These are phyloP conservation scores for Elaphomyces granulatus DNA, from an alignment of 495 filamentous ascomycete species.

Conservation along the genomic window DNA sequence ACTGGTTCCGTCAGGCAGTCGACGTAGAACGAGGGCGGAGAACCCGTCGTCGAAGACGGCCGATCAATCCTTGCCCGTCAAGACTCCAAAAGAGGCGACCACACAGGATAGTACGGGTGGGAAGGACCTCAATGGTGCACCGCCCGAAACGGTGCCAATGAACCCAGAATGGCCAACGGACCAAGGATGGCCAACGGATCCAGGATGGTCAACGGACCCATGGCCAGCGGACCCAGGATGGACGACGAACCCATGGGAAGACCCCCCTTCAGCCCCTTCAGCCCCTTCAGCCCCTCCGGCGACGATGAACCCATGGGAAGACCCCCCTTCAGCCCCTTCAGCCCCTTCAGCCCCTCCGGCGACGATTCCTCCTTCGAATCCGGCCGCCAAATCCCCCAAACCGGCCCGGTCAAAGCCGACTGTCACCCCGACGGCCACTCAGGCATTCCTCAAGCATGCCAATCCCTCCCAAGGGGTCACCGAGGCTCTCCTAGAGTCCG, in stretches of 20 bases:
- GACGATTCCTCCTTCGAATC: no score
- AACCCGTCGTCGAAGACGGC: conserved; percentile 20
- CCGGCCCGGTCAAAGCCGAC: conserved; percentile 16
- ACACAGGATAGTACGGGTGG: conserved; percentile 1
- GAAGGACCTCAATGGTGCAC: background rate
- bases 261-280: conserved; percentile 8
- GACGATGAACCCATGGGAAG: no score
- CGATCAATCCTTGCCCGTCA: conserved; percentile 8
- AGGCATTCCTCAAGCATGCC: conserved; percentile 88
- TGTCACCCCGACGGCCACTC: conserved; percentile 41
- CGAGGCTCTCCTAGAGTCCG: conserved; percentile 55
- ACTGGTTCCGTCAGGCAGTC: conserved; percentile 44
- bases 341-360: conserved; percentile 14
- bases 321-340: conserved; percentile 14
- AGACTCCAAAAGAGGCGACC: conserved; percentile 17
- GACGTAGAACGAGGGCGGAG: conserved; percentile 35
- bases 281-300: conserved; percentile 13
- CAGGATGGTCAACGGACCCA: background rate
- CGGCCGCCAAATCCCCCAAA: conserved; percentile 20
- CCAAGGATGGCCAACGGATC: background rate
- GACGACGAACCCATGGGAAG: conserved; percentile 5
- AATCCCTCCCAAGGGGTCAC: conserved; percentile 86
- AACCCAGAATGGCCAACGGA: background rate
- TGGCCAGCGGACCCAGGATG: no score
- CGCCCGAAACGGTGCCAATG: background rate